Conservation (phyloP, 2,329 filamentous ascomycete genomes). For the Nannizziopsis barbatae region DNA sequence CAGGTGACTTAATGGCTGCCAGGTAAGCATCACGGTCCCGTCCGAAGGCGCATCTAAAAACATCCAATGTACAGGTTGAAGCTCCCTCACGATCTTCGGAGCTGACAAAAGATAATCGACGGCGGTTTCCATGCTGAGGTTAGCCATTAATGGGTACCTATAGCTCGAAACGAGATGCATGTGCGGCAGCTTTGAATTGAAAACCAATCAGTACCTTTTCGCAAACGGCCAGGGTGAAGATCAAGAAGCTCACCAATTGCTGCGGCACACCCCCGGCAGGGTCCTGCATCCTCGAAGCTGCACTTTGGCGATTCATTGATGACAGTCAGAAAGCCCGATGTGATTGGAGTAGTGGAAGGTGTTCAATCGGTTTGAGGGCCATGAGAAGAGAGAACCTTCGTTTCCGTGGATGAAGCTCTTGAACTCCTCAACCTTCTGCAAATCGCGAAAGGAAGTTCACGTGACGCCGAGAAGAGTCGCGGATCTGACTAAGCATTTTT, state of each 20-base stretch:
- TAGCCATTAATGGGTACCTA: conserved; percentile 62
- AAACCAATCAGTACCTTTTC: conserved; percentile 10
- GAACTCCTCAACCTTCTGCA: too few species aligned
- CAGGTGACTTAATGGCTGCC: conserved; percentile 67
- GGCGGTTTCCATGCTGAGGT: conserved; percentile 63
- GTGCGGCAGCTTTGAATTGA: conserved; percentile 57
- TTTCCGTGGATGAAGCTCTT: too few species aligned
- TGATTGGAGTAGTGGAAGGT: too few species aligned
- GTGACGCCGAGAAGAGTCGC: too few species aligned
- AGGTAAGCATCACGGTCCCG: conserved; percentile 72
- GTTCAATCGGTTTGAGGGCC: too few species aligned
- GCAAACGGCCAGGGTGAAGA: background rate
- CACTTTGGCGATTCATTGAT: conserved; percentile 15
- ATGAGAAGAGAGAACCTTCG: too few species aligned
- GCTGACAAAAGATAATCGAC: conserved; percentile 74
- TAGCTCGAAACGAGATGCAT: conserved; percentile 80
- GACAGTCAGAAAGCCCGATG: background rate
- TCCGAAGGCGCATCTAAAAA: conserved; percentile 75
- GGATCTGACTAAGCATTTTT: too few species aligned
- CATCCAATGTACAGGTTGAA: conserved; percentile 83
- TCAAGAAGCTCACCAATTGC: conserved; percentile 28
- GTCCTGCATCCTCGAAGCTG: conserved; percentile 29
- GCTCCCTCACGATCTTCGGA: conserved; percentile 72
- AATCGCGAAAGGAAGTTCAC: too few species aligned
- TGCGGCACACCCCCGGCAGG: conserved; percentile 40